phyloP scores from a whole-genome alignment of 2,329 filamentous ascomycete genomes.

The Gnomoniopsis smithogilvyi region DNA sequence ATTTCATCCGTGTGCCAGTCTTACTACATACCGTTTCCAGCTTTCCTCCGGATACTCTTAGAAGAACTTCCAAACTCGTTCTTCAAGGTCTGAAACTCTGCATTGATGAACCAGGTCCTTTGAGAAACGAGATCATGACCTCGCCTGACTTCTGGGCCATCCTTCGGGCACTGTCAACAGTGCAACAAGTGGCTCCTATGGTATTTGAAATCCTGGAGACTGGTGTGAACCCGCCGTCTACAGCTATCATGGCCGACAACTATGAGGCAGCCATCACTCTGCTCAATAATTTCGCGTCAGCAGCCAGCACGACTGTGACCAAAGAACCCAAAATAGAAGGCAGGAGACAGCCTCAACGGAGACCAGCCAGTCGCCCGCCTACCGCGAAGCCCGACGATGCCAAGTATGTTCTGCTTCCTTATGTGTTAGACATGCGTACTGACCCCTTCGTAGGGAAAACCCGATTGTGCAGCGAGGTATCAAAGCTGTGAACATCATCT shows the following conservation, averaged over 20 bases:
- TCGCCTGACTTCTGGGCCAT: conserved; percentile 98
- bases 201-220: conserved; percentile 87
- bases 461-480: conserved; percentile 73
- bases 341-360: conserved; percentile 29
- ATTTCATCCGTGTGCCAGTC: conserved; percentile 88
- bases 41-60: conserved; percentile 73
- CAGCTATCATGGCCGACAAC: conserved; percentile 89
- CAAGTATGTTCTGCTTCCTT: conserved; percentile 43
- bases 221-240: conserved; percentile 68
- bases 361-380: conserved; percentile 28
- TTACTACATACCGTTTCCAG: conserved; percentile 88
- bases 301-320: conserved; percentile 68
- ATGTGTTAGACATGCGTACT: conserved; percentile 17
- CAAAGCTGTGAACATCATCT: conserved; percentile 77
- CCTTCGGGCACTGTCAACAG: conserved; percentile 68
- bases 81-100: conserved; percentile 78
- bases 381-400: conserved; percentile 49
- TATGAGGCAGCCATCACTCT: conserved; percentile 85
- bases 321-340: conserved; percentile 67
- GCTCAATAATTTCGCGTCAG: conserved; percentile 85
- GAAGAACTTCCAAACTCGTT: conserved; percentile 71
- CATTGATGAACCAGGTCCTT: conserved; percentile 70
- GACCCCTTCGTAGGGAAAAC: conserved; percentile 54
- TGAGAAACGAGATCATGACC: conserved; percentile 90
- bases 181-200: conserved; percentile 66